Evolutionary conservation across 2,329 filamentous ascomycete species (phyloP).

Genomic region (Arthrobotrys megalospora): DNA sequence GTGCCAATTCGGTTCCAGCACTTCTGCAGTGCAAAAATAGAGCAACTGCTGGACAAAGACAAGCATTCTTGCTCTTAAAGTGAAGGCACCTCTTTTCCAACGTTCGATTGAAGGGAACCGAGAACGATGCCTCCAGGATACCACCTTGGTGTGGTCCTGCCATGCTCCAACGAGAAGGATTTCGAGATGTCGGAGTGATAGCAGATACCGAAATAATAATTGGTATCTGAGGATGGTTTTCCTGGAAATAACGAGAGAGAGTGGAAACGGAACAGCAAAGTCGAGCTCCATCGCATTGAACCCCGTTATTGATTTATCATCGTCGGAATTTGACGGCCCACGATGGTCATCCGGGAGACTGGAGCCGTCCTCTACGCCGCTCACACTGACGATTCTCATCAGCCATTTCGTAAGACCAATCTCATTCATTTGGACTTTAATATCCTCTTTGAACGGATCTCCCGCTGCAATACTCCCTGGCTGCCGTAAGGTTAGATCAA

Average conservation of each 20-base stretch:
- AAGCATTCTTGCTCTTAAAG: constrained; percentile 90
- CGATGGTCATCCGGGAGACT: constrained; percentile 78
- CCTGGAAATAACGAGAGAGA: constrained; percentile 93
- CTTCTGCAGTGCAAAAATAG: constrained; percentile 96
- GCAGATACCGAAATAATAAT: constrained; percentile 91
- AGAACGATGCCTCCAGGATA: constrained; percentile 86
- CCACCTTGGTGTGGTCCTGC: constrained; percentile 87
- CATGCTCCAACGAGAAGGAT: constrained; percentile 87
- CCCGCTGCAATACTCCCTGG: constrained; percentile 93
- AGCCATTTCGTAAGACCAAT: constrained; percentile 92
- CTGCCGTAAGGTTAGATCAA: constrained; percentile 97
- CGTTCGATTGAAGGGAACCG: constrained; percentile 81
- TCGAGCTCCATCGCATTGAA: constrained; percentile 95
- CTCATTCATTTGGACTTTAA: constrained; percentile 97
- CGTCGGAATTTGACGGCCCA: constrained; percentile 77
- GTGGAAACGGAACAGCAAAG: constrained; percentile 92
- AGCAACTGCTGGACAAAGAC: constrained; percentile 96
- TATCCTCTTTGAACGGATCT: constrained; percentile 98
- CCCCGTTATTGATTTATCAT: constrained; percentile 87
- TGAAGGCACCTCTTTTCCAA: constrained; percentile 95
- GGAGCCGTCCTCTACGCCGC: constrained; percentile 80
- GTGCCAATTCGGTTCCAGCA: constrained; percentile 98
- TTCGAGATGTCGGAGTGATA: constrained; percentile 91
- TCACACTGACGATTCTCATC: constrained; percentile 96
- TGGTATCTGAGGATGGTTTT: constrained; percentile 98